Evolutionary conservation across 2,329 filamentous ascomycete genomes (phyloP).

Genomic region (Apiospora koreana): DNA sequence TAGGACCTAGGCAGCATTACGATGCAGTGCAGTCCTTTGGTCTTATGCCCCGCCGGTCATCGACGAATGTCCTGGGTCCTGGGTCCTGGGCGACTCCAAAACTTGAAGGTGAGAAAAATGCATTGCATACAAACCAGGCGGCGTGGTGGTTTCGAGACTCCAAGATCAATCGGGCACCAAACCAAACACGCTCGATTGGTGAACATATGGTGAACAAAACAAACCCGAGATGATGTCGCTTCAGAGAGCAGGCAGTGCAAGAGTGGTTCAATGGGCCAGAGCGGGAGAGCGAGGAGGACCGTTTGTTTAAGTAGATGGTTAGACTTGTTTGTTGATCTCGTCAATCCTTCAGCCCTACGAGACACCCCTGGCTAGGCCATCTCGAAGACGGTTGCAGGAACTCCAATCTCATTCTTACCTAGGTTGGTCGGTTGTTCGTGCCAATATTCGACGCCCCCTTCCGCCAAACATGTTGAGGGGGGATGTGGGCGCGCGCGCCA

Average conservation of each 20-base stretch:
- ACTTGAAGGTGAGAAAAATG: neutral
- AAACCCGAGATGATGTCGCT: neutral
- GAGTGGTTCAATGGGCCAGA: neutral
- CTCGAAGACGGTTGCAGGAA: neutral
- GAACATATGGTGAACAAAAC: neutral
- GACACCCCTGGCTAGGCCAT: conserved; percentile 5
- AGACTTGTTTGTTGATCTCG: neutral
- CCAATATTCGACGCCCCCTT: neutral
- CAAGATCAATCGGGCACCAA: neutral
- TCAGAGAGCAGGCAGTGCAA: neutral
- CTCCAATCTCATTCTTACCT: neutral
- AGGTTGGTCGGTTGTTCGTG: neutral
- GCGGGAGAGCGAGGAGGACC: neutral
- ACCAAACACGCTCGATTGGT: neutral
- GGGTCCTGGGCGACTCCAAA: conserved; percentile 9
- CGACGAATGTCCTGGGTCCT: conserved; percentile 16
- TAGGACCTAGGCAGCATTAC: neutral
- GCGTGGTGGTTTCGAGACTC: neutral
- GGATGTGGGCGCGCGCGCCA: neutral
- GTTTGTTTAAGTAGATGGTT: neutral
- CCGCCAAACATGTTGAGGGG: neutral
- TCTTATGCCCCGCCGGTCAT: conserved; percentile 12
- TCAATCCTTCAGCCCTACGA: conserved; percentile 1
- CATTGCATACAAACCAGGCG: neutral
- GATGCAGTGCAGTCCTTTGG: conserved; percentile 4